Evolutionary conservation across 108 stramenopile species (phyloP), one percentile per base, ranked within the genome.

Genomic region (Conticribra guillardii): DNA sequence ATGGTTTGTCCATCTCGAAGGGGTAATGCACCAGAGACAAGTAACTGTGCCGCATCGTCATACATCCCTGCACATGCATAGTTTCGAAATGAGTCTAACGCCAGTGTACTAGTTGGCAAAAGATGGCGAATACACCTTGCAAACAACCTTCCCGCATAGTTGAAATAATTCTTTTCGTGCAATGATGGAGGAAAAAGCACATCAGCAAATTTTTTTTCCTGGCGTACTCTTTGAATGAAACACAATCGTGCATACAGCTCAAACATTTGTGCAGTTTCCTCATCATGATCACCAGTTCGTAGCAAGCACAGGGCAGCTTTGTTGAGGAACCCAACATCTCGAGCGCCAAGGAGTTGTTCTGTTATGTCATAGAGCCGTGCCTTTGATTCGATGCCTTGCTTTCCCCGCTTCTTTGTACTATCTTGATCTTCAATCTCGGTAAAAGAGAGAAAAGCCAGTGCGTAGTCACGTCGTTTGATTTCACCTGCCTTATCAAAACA

Each of bases 401-500:
- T 69, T 8, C 59, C 68, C 29, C 29, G 37, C 54, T 31, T 67
- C 27, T 55, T 73, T 23, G 44, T 45, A 16, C 22, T 5, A 16
- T 75, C 67, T 28, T 44, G 30, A 0, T 76, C 55, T 72, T 82
- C 75, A 28, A 82, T 67, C 29, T 76, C 71, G 15, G 64, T 52
- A 49, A 72, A 82, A 46, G 69, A 41, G 4, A 76, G 33, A 49
- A 61, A 77, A n/a, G 81, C 75, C 2, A 76, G 48, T 14, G 81
- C 67, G 41, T 56, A 60, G 18, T 73, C 64, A 22, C 46, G 33
- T 46, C 69, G 63, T 29, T 76, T 77, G 24, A 31, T 54, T 18
- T 82, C 81, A 7, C 71, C 76, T 60, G 75, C 62, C 26, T 77
- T 82, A 23, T 82, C 75, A 48, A 82, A 82, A 31, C 81, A 82